Base-by-base conservation (phyloP, 2,329 filamentous ascomycete species). In the Sclerotiophoma versabilis region DNA sequence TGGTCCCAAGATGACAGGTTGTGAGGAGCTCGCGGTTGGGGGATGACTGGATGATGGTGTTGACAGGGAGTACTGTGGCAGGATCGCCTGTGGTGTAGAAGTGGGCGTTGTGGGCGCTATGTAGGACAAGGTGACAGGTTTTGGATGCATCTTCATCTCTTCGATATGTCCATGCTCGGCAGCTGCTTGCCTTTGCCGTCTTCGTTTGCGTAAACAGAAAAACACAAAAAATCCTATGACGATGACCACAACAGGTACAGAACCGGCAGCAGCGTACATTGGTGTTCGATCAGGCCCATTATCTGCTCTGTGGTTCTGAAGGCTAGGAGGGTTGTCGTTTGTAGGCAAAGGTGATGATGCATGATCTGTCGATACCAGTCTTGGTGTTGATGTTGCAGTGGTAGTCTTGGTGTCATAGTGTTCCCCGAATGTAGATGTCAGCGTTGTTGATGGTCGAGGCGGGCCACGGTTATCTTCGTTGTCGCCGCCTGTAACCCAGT, bases 1-100 rank as follows among this genome's bases (percentile, higher is more conserved):
- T 0, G 72, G 72, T 4, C 72, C 72, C 7, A 74, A 59, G 7
- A 75, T 74, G 19, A 75, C 64, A 19, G 72, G 72, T 12, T 61
- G 67, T 19, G 63, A 54, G 14, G 63, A 63, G 19, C 60, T 57
- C 17, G 53, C 46, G 22, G 46, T 56, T 10, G 63, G 60, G 10
- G 64, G 54, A 15, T 65, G 57, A 17, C 47, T 56, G 8, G 59
- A 54, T 22, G 60, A 55, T 12, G 41, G 51, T 4, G 60, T 57
- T 36, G 60, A 57, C 6, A 39, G 33, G 32, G 57, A 48, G 30
- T 66, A 64, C 10, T 58, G 62, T 22, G 62, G 62, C 22, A 59
- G 48, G 11, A 56, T 46, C 2, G 61, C 44, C 6, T 60, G 46
- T 19, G 59, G 47, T n/a, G 50, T 37, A 43, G 51, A 52, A 3